Conservation (phyloP, 805 yeast species). For the Lachancea fermentati region DNA sequence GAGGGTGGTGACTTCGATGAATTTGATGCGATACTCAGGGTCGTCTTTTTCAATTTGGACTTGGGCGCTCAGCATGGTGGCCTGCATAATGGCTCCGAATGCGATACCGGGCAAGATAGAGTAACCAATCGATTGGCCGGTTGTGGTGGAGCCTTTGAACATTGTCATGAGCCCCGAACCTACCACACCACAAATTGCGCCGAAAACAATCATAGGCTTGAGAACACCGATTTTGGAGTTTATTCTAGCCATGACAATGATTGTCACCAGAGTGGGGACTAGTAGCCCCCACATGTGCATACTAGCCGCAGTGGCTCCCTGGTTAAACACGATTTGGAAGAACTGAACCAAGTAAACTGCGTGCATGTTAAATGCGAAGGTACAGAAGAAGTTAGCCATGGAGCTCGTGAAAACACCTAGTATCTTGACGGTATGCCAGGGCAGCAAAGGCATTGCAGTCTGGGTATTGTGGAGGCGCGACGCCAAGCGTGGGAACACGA, state of each 20-base stretch:
- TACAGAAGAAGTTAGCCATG: constrained; percentile 13
- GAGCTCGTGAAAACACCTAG: constrained; percentile 16
- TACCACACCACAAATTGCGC: constrained; percentile 27
- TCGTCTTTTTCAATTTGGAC: constrained; percentile 20
- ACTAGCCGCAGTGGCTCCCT: constrained; percentile 21
- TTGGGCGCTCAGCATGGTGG: constrained; percentile 29
- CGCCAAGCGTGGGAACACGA: not conserved
- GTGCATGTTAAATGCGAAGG: constrained; percentile 18
- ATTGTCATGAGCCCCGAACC: constrained; percentile 34
- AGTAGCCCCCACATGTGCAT: constrained; percentile 17
- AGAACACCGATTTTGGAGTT: constrained; percentile 32
- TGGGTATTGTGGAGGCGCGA: not conserved
- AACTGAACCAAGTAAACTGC: constrained; percentile 21
- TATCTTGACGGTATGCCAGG: constrained; percentile 14
- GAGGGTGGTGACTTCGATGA: constrained; percentile 22
- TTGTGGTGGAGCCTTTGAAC: constrained; percentile 27
- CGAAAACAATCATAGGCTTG: constrained; percentile 32
- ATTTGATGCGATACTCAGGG: constrained; percentile 14
- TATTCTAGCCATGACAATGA: constrained; percentile 25
- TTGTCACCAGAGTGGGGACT: constrained; percentile 21
- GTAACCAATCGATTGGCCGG: constrained; percentile 31
- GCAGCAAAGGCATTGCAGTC: constrained; percentile 13
- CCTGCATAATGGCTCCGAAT: constrained; percentile 33
- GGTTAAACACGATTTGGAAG: constrained; percentile 22
- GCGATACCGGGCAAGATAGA: constrained; percentile 35